A percentile compares a stretch with the other conserved stretches of the same genome.
Evolutionary conservation across 2,329 filamentous ascomycete genomes (phyloP).

Genomic region (Pseudogymnoascus sp.): DNA sequence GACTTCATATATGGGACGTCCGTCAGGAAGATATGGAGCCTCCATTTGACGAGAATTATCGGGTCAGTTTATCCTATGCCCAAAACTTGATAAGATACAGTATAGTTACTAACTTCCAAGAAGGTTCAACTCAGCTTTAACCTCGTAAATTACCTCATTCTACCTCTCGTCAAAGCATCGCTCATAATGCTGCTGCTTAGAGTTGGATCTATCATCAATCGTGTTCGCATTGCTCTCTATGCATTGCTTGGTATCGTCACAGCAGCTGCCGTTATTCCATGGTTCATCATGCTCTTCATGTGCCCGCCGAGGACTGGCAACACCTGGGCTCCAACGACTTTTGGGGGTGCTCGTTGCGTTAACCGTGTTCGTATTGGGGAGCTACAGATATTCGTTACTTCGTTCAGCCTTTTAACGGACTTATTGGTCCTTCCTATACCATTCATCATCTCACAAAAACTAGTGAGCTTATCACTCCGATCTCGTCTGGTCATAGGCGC

Average conservation of each 20-base stretch:
- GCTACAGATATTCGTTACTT: not conserved
- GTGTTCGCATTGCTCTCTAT: not conserved
- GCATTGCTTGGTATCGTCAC: not conserved
- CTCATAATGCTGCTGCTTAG: not conserved
- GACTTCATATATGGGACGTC: not conserved
- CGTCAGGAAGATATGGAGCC: not conserved
- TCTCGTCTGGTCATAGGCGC: not conserved
- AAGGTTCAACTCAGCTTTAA: not conserved
- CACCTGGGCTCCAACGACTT: not conserved
- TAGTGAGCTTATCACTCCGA: not conserved
- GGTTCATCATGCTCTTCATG: slow-evolving; percentile 1
- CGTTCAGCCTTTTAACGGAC: not conserved
- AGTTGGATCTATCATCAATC: not conserved
- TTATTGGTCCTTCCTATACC: not conserved
- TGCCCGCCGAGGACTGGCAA: not conserved
- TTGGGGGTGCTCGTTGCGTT: not conserved
- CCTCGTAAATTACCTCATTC: not conserved
- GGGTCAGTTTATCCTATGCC: not conserved
- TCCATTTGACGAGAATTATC: not conserved
- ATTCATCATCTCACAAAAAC: not conserved
- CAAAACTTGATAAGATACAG: not conserved
- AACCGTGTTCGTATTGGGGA: not conserved
- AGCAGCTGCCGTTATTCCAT: not conserved
- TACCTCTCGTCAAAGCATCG: not conserved
- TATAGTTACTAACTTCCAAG: not conserved